Evolutionary conservation across 768 basidiomycete species (phyloP), one percentile per base, ranked within the genome.

Genomic region (Lepiota subincarnata): DNA sequence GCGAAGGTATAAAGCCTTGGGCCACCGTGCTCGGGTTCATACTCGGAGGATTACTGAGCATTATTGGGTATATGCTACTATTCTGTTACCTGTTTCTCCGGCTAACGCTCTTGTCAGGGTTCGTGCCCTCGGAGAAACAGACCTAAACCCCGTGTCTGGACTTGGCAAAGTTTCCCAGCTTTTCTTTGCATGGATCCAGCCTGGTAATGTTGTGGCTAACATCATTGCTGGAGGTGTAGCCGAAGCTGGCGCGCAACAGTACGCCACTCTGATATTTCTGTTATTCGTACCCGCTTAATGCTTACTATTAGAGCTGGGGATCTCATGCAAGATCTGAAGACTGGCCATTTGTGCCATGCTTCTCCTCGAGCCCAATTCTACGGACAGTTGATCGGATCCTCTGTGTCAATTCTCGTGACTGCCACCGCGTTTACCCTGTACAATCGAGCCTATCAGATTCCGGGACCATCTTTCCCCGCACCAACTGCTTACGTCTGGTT

Each of bases 311-410:
- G 91, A 67, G 93, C 95, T 6, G 96, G 94, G 13, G 96, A 98
- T 65, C 81, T 98, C 7, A 98, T 98, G 96, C 96, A 98, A 72
- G 96, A 98, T 69, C 74, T 98, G 55, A 98, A 98, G 72, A 97
- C 96, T 2, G 96, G 96, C 0, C 92, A 97, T 67, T 73, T 98
- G n/a, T 81, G 92, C 50, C 81, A 79, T 58, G 94, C 94, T 7
- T 95, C 93, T 19, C 96, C 96, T 43, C 78, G 92, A 61, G 92
- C 92, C 1, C 96, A 96, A 64, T 97, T 98, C 66, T 95, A 86
- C 61, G 92, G 92, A 7, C 92, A 98, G 67, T 74, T 98, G 45
- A 86, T 98, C 51, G 96, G 96, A 31, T 92, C 90, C 7, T 79
- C 85, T 0, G 77, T 96, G 4, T 92, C 90, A 6, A 93, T 98